These are phyloP conservation scores for Wallacemonas sp. DNA, from an alignment of 208 protist species.

Conservation along the genomic window DNA sequence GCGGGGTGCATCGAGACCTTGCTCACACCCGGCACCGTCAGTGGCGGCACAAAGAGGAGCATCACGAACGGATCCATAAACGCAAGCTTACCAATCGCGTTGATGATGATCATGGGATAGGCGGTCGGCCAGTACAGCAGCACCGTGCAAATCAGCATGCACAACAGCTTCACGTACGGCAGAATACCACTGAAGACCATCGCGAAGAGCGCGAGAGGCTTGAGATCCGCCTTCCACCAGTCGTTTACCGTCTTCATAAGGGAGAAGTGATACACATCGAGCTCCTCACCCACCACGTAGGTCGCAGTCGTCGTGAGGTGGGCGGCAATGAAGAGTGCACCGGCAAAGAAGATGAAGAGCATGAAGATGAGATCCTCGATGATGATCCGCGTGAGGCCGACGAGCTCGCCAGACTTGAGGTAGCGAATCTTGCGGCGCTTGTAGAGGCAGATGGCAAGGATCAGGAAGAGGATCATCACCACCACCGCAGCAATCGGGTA, in stretches of 20 bases:
- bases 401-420: slow-evolving; percentile 5
- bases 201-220: slow-evolving; percentile 71
- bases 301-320: slow-evolving; percentile 18
- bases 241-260: slow-evolving; percentile 63
- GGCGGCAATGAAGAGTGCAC: slow-evolving; percentile 10
- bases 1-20: slow-evolving; percentile 20
- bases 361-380: slow-evolving; percentile 10
- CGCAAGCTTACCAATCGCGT: slow-evolving; percentile 89
- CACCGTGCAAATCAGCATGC: slow-evolving; percentile 34
- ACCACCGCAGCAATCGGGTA: slow-evolving; percentile 14
- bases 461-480: background rate
- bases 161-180: slow-evolving; percentile 64
- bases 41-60: slow-evolving; percentile 61
- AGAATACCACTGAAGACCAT: slow-evolving; percentile 79
- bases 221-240: slow-evolving; percentile 74
- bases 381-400: slow-evolving; percentile 3
- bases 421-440: slow-evolving; percentile 8
- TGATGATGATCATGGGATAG: slow-evolving; percentile 52
- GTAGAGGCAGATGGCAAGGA: background rate
- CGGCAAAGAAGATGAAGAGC: slow-evolving; percentile 12
- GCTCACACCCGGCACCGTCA: slow-evolving; percentile 41
- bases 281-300: slow-evolving; percentile 12
- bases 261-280: slow-evolving; percentile 51
- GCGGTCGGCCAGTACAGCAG: slow-evolving; percentile 36
- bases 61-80: slow-evolving; percentile 82